Percentiles rank a stretch among this genome's conserved stretches.
These are phyloP conservation scores for Volutella citrinella DNA, from an alignment of 2,329 filamentous ascomycete species.

Conservation along the genomic window DNA sequence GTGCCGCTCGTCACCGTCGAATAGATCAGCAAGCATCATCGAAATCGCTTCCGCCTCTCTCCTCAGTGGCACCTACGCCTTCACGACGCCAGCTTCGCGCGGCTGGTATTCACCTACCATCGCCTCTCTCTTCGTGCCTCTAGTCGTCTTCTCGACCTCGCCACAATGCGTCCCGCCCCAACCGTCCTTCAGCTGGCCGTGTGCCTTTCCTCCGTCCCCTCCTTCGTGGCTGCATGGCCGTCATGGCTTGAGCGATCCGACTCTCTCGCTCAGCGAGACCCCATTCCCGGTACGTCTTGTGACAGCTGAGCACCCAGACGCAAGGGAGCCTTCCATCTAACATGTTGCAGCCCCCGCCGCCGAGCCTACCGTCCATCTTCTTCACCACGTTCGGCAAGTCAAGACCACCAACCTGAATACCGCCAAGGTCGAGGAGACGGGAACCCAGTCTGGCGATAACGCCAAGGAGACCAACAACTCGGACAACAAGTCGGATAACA, in stretches of 20 bases:
- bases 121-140: conserved; percentile 5
- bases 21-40: too few relatives aligned
- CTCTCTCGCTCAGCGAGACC: conserved; percentile 51
- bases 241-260: conserved; percentile 53
- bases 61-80: too few relatives aligned
- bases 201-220: conserved; percentile 49
- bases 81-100: too few relatives aligned
- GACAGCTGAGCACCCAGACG: conserved; percentile 10
- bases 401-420: conserved; percentile 41
- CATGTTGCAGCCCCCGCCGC: conserved; percentile 1
- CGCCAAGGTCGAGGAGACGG: conserved; percentile 22
- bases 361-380: too few relatives aligned
- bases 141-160: too few relatives aligned
- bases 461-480: conserved; percentile 13
- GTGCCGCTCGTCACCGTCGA: conserved; percentile 5
- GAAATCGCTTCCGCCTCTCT: conserved; percentile 1
- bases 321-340: not conserved
- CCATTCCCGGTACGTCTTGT: conserved; percentile 8
- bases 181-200: conserved; percentile 46
- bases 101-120: too few relatives aligned
- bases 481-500: conserved; percentile 9
- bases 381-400: too few relatives aligned
- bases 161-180: conserved; percentile 48
- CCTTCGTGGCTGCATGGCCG: conserved; percentile 54
- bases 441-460: conserved; percentile 12